Percentiles rank a stretch among this genome's conserved stretches.
phyloP scores from a whole-genome alignment of 345 rosid genomes.

The Citrus unshiu region DNA sequence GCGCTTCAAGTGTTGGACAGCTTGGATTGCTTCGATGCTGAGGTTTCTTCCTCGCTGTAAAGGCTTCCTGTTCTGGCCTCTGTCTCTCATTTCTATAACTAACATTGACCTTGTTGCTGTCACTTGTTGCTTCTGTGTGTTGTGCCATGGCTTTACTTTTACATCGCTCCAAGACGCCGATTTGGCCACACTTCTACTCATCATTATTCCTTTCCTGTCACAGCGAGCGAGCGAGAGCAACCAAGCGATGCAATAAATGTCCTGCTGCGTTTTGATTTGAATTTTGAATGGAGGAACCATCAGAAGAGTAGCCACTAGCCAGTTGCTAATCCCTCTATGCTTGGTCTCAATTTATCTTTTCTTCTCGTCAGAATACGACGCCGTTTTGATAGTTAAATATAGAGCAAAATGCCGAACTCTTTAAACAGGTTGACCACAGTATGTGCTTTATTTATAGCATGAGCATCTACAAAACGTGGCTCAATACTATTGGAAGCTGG shows the following conservation, averaged over 20 bases:
- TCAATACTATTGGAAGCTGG: neutral
- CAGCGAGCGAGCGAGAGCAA: neutral
- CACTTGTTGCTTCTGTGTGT: neutral
- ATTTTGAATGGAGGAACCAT: too few relatives aligned
- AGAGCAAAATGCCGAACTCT: fast-evolving
- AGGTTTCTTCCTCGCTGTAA: constrained; percentile 75
- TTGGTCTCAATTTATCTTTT: too few relatives aligned
- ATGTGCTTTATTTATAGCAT: too few relatives aligned
- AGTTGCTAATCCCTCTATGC: too few relatives aligned
- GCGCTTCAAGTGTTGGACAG: constrained; percentile 71
- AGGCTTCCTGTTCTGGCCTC: constrained; percentile 73
- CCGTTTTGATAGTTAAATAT: too few relatives aligned
- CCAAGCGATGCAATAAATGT: neutral
- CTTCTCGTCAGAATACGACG: too few relatives aligned
- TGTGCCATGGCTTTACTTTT: neutral
- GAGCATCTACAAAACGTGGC: neutral
- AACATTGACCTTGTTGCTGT: neutral
- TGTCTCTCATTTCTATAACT: constrained; percentile 50
- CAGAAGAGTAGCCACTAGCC: too few relatives aligned
- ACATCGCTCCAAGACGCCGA: constrained; percentile 3
- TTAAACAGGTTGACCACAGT: too few relatives aligned
- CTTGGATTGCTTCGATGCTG: constrained; percentile 82
- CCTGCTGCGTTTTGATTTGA: neutral
- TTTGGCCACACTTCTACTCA: neutral
- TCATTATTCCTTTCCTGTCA: neutral